Percentiles rank a stretch among this genome's conserved stretches.
Conservation (phyloP, 768 basidiomycete species). For the Strobilomyces echinocephalus region DNA sequence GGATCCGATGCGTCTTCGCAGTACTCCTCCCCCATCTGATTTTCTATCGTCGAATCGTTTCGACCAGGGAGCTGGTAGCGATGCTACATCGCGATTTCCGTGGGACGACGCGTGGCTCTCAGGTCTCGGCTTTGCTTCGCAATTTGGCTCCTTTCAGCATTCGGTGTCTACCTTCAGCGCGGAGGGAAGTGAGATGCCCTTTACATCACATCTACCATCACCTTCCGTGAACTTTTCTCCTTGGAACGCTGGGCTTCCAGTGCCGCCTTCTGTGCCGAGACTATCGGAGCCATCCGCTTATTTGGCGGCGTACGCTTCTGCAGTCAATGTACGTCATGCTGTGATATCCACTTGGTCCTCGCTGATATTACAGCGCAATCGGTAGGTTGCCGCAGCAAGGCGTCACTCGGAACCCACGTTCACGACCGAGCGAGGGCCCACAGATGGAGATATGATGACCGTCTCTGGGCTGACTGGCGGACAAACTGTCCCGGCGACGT, state of each 20-base stretch:
- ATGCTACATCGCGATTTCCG: too few relatives aligned
- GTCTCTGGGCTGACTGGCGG: neutral
- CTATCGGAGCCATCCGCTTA: neutral
- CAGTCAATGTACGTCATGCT: conserved; percentile 1
- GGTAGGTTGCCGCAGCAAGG: neutral
- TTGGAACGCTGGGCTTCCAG: neutral
- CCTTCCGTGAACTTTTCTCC: neutral
- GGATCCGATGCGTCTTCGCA: too few relatives aligned
- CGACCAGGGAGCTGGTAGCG: too few relatives aligned
- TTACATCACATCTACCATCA: neutral
- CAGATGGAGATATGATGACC: neutral
- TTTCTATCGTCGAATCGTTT: too few relatives aligned
- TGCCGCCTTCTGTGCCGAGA: too few relatives aligned
- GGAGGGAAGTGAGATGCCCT: too few relatives aligned
- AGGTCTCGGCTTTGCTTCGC: neutral
- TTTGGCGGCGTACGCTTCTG: neutral
- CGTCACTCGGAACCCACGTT: neutral
- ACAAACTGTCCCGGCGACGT: neutral
- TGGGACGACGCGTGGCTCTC: too few relatives aligned
- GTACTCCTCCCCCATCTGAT: too few relatives aligned
- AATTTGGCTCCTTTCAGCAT: neutral
- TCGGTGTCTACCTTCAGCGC: too few relatives aligned
- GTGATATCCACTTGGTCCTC: neutral
- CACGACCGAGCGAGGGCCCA: neutral
- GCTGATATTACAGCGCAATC: neutral